These are phyloP conservation scores for Fusarium sp. DNA, from an alignment of 2,329 filamentous ascomycete genomes.

Conservation along the genomic window DNA sequence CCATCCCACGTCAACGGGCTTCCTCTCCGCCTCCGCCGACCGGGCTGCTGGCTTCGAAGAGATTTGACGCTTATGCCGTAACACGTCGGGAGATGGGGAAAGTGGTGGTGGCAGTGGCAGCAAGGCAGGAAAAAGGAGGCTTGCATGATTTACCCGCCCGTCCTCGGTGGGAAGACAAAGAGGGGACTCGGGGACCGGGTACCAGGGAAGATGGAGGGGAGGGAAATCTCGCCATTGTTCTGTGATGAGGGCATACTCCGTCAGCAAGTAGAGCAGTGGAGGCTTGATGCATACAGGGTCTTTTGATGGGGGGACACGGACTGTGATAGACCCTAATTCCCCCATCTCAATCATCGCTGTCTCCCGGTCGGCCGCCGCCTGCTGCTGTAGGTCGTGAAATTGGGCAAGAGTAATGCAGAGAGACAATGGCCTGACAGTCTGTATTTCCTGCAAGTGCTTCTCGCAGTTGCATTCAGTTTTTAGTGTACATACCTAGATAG, in stretches of 20 bases:
- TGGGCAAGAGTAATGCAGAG: no score
- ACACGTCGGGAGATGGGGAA: conserved; percentile 27
- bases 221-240: not conserved
- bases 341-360: not conserved
- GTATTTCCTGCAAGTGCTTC: conserved; percentile 7
- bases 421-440: conserved; percentile 1
- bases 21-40: not conserved
- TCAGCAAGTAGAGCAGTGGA: not conserved
- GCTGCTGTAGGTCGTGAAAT: not conserved
- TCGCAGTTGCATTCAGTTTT: conserved; percentile 18
- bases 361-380: not conserved
- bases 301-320: not conserved
- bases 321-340: not conserved
- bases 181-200: conserved; percentile 19
- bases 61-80: conserved; percentile 8
- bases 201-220: conserved; percentile 25
- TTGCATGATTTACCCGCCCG: conserved; percentile 25
- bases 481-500: conserved; percentile 1
- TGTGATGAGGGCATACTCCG: not conserved
- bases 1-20: not conserved
- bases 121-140: conserved; percentile 7
- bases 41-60: not conserved
- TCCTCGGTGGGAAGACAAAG: conserved; percentile 11
- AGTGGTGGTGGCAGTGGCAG: not conserved
- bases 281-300: not conserved